Evolutionary conservation across 73 alveolate genomes (phyloP), one percentile per base, ranked within the genome.

Genomic region (Paramecium tetraurelia): DNA sequence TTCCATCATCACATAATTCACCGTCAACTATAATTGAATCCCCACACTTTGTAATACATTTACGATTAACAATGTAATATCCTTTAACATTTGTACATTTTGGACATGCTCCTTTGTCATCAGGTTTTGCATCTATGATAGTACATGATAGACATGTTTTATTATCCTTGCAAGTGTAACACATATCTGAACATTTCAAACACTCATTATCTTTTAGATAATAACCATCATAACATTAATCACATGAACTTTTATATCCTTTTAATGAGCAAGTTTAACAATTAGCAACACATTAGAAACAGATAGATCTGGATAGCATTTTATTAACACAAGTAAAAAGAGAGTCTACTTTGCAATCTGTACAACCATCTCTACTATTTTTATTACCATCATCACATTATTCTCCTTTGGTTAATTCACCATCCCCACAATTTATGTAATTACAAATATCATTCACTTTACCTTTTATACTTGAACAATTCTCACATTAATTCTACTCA

Each of bases 341-440:
- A 7, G 94, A 44, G 21, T 94, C 97, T 0, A 93, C 58, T 35
- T 40, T 18, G 36, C 96, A 93, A 58, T 14, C 57, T 29, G 57
- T 10, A 20, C 87, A 75, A 21, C 87, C 87, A 75, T 75, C 87
- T 36, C 87, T 29, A 36, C 38, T 44, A 75, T n/a, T 36, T 11
- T 33, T 36, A 75, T 75, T 75, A 4, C 87, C 87, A 75, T 75
- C 87, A 75, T 75, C 87, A 75, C 87, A 75, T 36, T 40, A 16
- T 75, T 75, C 87, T 10, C 68, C 87, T 36, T 33, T 75, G 1
- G 87, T 75, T 44, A 36, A 75, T 36, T 31, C 59, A 5, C 59
- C 59, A 35, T 75, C 87, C 12, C 38, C 57, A 36, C 87, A 75
- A 40, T 75, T 75, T 18, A 31, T 36, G 38, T 75, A 75, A 75